Evolutionary conservation across 371 early-diverging fungal species (phyloP), one percentile per base, ranked within the genome.

Genomic region (Syncephalis plumigaleata): DNA sequence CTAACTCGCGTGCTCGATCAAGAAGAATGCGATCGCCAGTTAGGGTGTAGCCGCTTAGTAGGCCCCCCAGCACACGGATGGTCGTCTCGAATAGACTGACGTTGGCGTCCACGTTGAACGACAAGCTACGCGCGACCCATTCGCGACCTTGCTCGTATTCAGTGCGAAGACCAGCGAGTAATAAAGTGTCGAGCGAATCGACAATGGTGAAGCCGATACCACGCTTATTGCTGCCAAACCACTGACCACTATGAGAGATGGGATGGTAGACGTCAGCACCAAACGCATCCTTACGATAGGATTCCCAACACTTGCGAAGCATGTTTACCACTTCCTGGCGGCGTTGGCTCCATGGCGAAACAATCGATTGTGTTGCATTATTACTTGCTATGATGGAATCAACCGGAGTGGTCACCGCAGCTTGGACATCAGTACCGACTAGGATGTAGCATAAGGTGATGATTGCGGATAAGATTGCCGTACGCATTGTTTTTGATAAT

Each of bases 71-170:
- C 0, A 90, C 74, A 1, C 97, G 79, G 46, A n/a, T 96, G 0
- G 81, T 89, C 13, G 87, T 86, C 63, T 96, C 97, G 62, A 96
- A 96, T 20, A 92, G 68, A 49, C 78, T 82, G 15, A 90, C 86
- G 13, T 79, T 67, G 9, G 64, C 79, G 42, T 81, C 66, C 61
- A 77, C 70, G 50, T 80, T 67, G 54, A 80, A 82, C 26, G 71
- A 62, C 22, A 82, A 60, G 3, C 67, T 39, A 1, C 57, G 63
- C 1, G 55, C 54, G 11, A 91, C 74, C 75, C 77, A 80, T 9
- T 64, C 57, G 22, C 77, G 70, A 17, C 82, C 84, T 42, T 70
- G 63, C 13, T 61, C 42, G 56, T 78, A 93, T 51, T 87, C 88
- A 0, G 70, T 66, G 13, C 66, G 64, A 36, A 88, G 58, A 8